phyloP scores from a whole-genome alignment of 2,329 filamentous ascomycete species.

The Cryphonectria naterciae region DNA sequence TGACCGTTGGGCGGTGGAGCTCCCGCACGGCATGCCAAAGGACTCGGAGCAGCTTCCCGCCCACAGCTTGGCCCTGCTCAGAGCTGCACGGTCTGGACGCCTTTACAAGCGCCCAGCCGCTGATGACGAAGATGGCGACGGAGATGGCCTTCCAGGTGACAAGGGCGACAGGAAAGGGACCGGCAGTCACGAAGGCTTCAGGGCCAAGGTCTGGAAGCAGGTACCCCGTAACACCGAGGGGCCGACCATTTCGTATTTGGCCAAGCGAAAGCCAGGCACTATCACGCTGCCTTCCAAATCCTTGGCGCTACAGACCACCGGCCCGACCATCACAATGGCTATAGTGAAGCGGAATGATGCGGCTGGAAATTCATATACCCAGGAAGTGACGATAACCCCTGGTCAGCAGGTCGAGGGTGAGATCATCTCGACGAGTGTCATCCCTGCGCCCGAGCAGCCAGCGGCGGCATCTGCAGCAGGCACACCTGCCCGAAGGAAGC shows the following conservation, averaged over 20 bases:
- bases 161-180: constrained; percentile 68
- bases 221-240: constrained; percentile 62
- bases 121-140: constrained; percentile 63
- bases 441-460: constrained; percentile 59
- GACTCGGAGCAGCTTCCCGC: constrained; percentile 78
- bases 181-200: constrained; percentile 64
- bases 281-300: constrained; percentile 61
- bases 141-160: constrained; percentile 49
- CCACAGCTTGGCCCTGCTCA: constrained; percentile 81
- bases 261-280: constrained; percentile 64
- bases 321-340: constrained; percentile 71
- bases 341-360: constrained; percentile 80
- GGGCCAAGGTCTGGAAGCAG: constrained; percentile 65
- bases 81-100: constrained; percentile 76
- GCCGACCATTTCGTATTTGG: constrained; percentile 56
- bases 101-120: constrained; percentile 73
- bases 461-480: constrained; percentile 51
- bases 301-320: constrained; percentile 48
- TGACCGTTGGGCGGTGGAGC: constrained; percentile 74
- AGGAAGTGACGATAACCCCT: constrained; percentile 80
- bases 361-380: constrained; percentile 79
- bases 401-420: constrained; percentile 83
- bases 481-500: constrained; percentile 60
- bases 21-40: constrained; percentile 80
- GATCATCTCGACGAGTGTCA: constrained; percentile 66